phyloP scores from a whole-genome alignment of 106 monocot species.

The Dioscorea zingiberensis region DNA sequence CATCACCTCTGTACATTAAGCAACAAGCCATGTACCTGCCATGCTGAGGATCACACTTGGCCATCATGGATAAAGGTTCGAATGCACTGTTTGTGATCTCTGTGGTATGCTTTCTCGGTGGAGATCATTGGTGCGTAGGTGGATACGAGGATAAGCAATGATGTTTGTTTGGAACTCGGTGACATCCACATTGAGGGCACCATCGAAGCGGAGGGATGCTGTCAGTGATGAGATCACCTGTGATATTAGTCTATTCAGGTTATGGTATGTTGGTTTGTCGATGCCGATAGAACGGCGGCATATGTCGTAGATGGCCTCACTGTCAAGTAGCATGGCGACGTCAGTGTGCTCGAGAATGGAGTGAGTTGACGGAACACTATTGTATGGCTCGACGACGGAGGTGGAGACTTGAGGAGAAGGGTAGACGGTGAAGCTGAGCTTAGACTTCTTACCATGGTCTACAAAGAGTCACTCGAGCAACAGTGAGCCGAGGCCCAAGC shows the following conservation, averaged over 20 bases:
- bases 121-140: slow-evolving; percentile 18
- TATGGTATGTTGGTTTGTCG: slow-evolving; percentile 14
- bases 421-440: slow-evolving; percentile 19
- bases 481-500: slow-evolving; percentile 13
- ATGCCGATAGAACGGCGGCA: slow-evolving; percentile 16
- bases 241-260: slow-evolving; percentile 15
- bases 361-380: slow-evolving; percentile 15
- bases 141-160: slow-evolving; percentile 14
- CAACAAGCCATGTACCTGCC: slow-evolving; percentile 18
- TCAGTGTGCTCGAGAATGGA: slow-evolving; percentile 19
- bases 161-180: slow-evolving; percentile 21
- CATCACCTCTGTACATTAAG: slow-evolving; percentile 21
- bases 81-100: slow-evolving; percentile 22
- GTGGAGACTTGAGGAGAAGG: slow-evolving; percentile 16
- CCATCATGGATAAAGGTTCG: slow-evolving; percentile 17
- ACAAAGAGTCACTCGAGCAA: slow-evolving; percentile 13
- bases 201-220: slow-evolving; percentile 16
- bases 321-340: slow-evolving; percentile 19
- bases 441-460: slow-evolving; percentile 17
- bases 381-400: slow-evolving; percentile 18
- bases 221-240: slow-evolving; percentile 15
- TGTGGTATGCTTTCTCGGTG: slow-evolving; percentile 16
- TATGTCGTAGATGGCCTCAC: slow-evolving; percentile 28
- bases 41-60: slow-evolving; percentile 17
- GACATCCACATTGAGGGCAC: slow-evolving; percentile 14